These are phyloP conservation scores for Argentina anserina DNA, from an alignment of 306 rosid genomes.

Conservation along the genomic window DNA sequence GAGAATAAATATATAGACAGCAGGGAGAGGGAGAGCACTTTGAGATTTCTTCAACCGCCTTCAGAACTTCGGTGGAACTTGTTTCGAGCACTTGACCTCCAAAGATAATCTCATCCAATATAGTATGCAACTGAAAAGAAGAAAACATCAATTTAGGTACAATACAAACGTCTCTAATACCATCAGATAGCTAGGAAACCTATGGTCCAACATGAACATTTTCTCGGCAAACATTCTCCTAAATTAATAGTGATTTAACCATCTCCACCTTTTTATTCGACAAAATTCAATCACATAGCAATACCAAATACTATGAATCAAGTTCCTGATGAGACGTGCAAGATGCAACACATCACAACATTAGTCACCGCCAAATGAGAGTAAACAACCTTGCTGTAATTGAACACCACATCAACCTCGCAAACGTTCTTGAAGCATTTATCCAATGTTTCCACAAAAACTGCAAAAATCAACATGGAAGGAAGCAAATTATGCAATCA, in stretches of 20 bases:
- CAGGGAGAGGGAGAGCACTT: slow-evolving; percentile 38
- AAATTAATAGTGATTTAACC: background rate
- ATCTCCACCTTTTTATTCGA: background rate
- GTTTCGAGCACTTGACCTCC: slow-evolving; percentile 96
- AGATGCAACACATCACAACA: slow-evolving; percentile 1
- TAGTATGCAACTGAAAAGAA: slow-evolving; percentile 60
- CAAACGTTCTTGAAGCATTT: slow-evolving; percentile 96
- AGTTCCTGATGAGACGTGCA: slow-evolving; percentile 8
- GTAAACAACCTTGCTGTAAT: slow-evolving; percentile 78
- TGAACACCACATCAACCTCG: slow-evolving; percentile 88
- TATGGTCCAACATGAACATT: background rate
- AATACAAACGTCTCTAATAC: background rate
- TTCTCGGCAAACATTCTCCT: background rate
- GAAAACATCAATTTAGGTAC: slow-evolving; percentile 12
- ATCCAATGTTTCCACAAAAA: slow-evolving; percentile 93
- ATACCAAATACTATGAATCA: background rate
- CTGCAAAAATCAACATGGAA: slow-evolving; percentile 45
- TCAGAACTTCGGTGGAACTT: slow-evolving; percentile 78
- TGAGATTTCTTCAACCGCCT: slow-evolving; percentile 81
- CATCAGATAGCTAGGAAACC: background rate
- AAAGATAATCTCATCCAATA: slow-evolving; percentile 78
- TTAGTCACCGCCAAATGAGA: slow-evolving; percentile 2
- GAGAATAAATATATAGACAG: background rate
- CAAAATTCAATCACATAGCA: background rate
- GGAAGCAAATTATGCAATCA: slow-evolving; percentile 25